phyloP scores from a whole-genome alignment of 805 yeast genomes.

The Tetrapisispora phaffii region DNA sequence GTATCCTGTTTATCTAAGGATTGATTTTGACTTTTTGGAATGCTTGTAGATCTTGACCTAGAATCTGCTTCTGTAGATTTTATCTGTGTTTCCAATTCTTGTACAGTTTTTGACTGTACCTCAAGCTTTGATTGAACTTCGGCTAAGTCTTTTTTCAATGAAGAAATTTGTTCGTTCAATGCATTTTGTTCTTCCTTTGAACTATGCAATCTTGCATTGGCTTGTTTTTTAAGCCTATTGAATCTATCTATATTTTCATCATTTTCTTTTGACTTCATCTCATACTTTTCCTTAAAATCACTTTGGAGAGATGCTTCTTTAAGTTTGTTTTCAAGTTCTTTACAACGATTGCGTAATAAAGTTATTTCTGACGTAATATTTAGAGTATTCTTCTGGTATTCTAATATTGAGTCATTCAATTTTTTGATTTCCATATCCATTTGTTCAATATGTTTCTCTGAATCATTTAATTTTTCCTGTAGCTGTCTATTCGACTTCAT shows the following conservation, averaged over 20 bases:
- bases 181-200: constrained; percentile 29
- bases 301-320: neutral
- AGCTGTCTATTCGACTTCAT: neutral
- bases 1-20: too few species aligned
- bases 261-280: constrained; percentile 19
- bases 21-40: too few species aligned
- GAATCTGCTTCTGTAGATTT: neutral
- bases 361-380: constrained; percentile 14
- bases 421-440: constrained; percentile 15
- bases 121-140: constrained; percentile 24
- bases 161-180: constrained; percentile 31
- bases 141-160: constrained; percentile 27
- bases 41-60: too few species aligned
- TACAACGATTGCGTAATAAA: neutral
- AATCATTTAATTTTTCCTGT: neutral
- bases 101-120: constrained; percentile 7
- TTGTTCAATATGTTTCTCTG: constrained; percentile 4
- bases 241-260: constrained; percentile 28
- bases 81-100: neutral
- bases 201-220: constrained; percentile 29
- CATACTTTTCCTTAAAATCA: constrained; percentile 16
- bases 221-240: constrained; percentile 26
- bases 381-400: constrained; percentile 8
- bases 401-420: constrained; percentile 2
- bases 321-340: constrained; percentile 11